Evolutionary conservation across 129 eudicot genomes (phyloP).

Genomic region (Flaveria bidentis): DNA sequence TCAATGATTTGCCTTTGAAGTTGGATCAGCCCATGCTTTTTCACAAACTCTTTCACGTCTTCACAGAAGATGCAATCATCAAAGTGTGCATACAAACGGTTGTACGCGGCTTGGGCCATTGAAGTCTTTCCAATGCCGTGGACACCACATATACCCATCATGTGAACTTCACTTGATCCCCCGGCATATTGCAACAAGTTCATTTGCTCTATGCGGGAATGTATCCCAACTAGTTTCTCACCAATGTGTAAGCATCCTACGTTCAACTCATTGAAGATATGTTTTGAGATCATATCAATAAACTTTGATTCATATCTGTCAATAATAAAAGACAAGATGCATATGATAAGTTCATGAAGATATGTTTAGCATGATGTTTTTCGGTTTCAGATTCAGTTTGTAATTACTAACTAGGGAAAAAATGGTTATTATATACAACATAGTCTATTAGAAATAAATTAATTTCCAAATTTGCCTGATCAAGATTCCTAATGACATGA

Average conservation of each 20-base stretch:
- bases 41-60: constrained; percentile 23
- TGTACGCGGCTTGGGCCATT: constrained; percentile 33
- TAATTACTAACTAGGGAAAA: background rate
- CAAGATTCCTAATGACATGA: background rate
- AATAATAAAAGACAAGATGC: background rate
- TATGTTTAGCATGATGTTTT: background rate
- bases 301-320: constrained; percentile 39
- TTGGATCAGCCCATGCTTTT: constrained; percentile 24
- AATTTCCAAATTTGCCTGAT: background rate
- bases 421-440: background rate
- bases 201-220: constrained; percentile 26
- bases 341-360: background rate
- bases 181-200: constrained; percentile 21
- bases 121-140: constrained; percentile 39
- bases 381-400: background rate
- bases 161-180: constrained; percentile 28
- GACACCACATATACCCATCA: constrained; percentile 39
- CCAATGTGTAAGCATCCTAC: constrained; percentile 31
- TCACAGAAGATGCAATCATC: constrained; percentile 32
- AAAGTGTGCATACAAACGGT: constrained; percentile 23
- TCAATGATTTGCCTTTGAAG: constrained; percentile 33
- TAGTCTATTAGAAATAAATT: background rate
- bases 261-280: constrained; percentile 31
- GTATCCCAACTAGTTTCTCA: constrained; percentile 35
- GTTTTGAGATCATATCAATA: constrained; percentile 34